phyloP scores from a whole-genome alignment of 2,329 filamentous ascomycete species.

The Fusarium sp. region DNA sequence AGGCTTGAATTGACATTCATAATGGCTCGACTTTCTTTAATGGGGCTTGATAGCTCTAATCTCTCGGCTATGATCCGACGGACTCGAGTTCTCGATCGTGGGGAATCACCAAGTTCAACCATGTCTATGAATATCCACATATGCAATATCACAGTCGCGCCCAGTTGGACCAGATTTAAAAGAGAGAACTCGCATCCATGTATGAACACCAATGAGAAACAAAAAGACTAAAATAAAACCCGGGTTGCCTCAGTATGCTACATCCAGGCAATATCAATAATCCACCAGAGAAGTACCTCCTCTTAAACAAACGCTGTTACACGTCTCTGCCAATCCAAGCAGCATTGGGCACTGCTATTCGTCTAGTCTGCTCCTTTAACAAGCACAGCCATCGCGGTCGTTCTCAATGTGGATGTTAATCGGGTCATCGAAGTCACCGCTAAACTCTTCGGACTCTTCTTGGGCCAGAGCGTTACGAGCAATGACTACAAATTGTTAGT shows the following conservation, averaged over 20 bases:
- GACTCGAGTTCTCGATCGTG: not conserved
- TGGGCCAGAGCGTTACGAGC: slow-evolving; percentile 94
- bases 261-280: slow-evolving; percentile 43
- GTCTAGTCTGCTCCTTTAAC: slow-evolving; percentile 63
- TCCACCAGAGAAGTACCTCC: slow-evolving; percentile 29
- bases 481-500: slow-evolving; percentile 73
- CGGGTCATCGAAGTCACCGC: slow-evolving; percentile 95
- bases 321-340: slow-evolving; percentile 18
- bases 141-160: not conserved
- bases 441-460: slow-evolving; percentile 98
- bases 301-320: slow-evolving; percentile 12
- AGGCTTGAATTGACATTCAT: not conserved
- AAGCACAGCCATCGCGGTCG: slow-evolving; percentile 91
- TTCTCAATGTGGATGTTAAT: slow-evolving; percentile 98
- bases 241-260: slow-evolving; percentile 42
- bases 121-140: not conserved
- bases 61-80: not conserved
- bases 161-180: not conserved
- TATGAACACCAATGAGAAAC: slow-evolving; percentile 40
- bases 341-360: not conserved
- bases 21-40: not conserved
- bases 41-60: not conserved
- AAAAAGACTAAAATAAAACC: slow-evolving; percentile 11
- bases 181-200: slow-evolving; percentile 38
- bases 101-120: not conserved